Conservation (phyloP, 805 yeast genomes). For the Candida tammaniensis region DNA sequence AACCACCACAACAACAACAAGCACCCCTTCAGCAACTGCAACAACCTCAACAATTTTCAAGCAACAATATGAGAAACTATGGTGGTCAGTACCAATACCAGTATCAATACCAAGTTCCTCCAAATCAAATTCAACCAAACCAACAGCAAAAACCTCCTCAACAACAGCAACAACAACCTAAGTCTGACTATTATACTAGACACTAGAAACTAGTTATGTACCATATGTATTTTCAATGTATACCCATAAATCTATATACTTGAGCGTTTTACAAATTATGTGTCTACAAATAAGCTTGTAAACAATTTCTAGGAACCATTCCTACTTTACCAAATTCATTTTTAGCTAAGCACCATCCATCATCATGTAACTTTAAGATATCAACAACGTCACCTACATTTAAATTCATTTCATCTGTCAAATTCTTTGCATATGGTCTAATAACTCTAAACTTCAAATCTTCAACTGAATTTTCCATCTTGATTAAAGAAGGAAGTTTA, state of each 20-base stretch:
- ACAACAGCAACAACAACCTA: slow-evolving; percentile 14
- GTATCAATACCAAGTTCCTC: slow-evolving; percentile 1
- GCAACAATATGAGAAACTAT: slow-evolving; percentile 11
- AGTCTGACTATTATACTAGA: slow-evolving; percentile 11
- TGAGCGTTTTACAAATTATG: background rate
- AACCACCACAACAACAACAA: slow-evolving; percentile 16
- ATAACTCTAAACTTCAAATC: slow-evolving; percentile 20
- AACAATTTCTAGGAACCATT: slow-evolving; percentile 32
- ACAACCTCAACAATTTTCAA: slow-evolving; percentile 6
- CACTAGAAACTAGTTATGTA: slow-evolving; percentile 8
- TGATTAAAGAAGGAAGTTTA: slow-evolving; percentile 13
- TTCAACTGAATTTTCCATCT: slow-evolving; percentile 14
- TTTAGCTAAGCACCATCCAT: slow-evolving; percentile 39
- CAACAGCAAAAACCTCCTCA: slow-evolving; percentile 1
- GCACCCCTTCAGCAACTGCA: too few relatives aligned
- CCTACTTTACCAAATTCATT: slow-evolving; percentile 27
- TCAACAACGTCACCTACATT: slow-evolving; percentile 28
- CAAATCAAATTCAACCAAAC: background rate
- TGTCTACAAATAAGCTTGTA: slow-evolving; percentile 8
- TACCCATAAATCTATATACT: background rate
- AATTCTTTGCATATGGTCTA: slow-evolving; percentile 23
- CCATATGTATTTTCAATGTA: slow-evolving; percentile 8
- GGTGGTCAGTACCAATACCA: slow-evolving; percentile 5
- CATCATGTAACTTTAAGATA: slow-evolving; percentile 24
- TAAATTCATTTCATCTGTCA: slow-evolving; percentile 34